Evolutionary conservation across 345 rosid species (phyloP).

Genomic region (Limnanthes douglasii): DNA sequence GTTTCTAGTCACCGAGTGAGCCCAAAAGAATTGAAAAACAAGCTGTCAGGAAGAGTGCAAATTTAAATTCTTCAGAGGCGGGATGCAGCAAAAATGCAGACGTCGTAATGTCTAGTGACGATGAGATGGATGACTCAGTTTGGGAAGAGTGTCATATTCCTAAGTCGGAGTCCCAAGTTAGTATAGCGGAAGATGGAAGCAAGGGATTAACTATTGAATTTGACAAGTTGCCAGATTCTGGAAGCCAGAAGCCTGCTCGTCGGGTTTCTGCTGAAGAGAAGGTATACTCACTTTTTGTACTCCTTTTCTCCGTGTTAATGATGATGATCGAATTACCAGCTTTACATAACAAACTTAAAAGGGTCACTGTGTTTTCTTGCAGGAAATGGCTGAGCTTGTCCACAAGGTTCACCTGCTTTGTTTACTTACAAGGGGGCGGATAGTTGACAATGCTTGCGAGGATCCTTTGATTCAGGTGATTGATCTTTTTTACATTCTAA

Average conservation of each 20-base stretch:
- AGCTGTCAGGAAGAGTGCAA: constrained; percentile 12
- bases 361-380: constrained; percentile 8
- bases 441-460: constrained; percentile 72
- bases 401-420: constrained; percentile 93
- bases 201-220: constrained; percentile 50
- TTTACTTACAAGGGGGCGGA: constrained; percentile 82
- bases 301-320: constrained; percentile 1
- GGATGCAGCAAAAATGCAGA: constrained; percentile 10
- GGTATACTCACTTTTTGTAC: constrained; percentile 24
- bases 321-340: too few relatives aligned
- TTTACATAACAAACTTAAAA: too few relatives aligned
- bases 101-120: constrained; percentile 16
- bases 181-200: constrained; percentile 8
- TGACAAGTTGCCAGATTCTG: constrained; percentile 32
- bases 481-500: constrained; percentile 1
- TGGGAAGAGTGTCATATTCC: constrained; percentile 82
- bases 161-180: constrained; percentile 9
- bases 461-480: constrained; percentile 82
- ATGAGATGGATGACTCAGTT: constrained; percentile 63
- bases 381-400: constrained; percentile 81
- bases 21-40: constrained; percentile 17
- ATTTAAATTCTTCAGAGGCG: constrained; percentile 15
- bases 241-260: constrained; percentile 32
- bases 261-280: constrained; percentile 78
- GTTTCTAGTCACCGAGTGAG: constrained; percentile 11